Percentiles rank a stretch among this genome's conserved stretches.
Conservation (phyloP, 257 asterid genomes). For the Solanum tarijense region DNA sequence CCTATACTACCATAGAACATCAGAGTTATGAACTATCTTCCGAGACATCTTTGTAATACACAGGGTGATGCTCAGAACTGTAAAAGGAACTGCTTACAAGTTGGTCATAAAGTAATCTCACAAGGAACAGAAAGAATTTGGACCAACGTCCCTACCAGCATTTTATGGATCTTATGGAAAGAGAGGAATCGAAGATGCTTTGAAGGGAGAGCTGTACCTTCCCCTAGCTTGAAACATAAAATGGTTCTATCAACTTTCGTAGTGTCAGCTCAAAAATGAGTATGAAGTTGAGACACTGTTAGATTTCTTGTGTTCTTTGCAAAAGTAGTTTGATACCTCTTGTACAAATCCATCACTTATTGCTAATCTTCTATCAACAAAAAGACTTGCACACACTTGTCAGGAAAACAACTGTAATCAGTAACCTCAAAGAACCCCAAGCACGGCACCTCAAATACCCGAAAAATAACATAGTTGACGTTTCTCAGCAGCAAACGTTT, state of each 20-base stretch:
- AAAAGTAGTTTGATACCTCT: background rate
- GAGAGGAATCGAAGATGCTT: background rate
- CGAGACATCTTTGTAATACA: background rate
- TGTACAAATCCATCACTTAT: background rate
- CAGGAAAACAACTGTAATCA: background rate
- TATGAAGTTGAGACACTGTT: background rate
- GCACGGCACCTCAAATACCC: background rate
- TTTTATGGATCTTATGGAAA: background rate
- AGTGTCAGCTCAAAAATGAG: background rate
- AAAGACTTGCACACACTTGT: background rate
- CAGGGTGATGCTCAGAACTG: background rate
- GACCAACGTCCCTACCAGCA: background rate
- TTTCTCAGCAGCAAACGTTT: background rate
- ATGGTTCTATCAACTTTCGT: background rate
- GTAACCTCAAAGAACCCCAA: background rate
- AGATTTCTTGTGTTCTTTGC: background rate
- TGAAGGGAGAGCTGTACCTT: background rate
- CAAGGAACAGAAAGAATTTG: background rate
- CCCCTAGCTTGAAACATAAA: background rate
- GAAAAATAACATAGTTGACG: background rate
- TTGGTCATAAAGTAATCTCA: background rate
- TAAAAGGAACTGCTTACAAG: background rate
- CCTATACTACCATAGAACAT: background rate
- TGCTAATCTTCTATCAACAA: background rate
- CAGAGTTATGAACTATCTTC: background rate